A percentile compares a stretch with the other conserved stretches of the same genome.
phyloP scores from a whole-genome alignment of 352 stramenopile species.

The Phytophthora capsici region DNA sequence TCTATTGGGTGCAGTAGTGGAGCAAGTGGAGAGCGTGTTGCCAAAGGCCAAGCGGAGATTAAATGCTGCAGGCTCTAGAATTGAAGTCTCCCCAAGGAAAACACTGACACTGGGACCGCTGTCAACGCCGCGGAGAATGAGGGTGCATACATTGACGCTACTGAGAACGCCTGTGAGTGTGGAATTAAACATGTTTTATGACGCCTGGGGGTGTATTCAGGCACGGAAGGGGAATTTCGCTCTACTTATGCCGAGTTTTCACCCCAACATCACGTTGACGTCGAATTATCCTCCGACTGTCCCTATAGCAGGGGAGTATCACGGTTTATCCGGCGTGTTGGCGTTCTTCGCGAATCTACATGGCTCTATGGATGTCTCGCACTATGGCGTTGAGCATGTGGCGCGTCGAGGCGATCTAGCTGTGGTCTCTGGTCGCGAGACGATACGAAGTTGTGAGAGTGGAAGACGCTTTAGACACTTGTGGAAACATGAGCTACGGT shows the following conservation, averaged over 20 bases:
- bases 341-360: slow-evolving; percentile 80
- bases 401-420: slow-evolving; percentile 74
- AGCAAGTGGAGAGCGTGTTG: slow-evolving; percentile 55
- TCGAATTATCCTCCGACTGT: slow-evolving; percentile 80
- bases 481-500: slow-evolving; percentile 86
- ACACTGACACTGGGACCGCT: slow-evolving; percentile 25
- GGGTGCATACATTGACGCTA: slow-evolving; percentile 53
- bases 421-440: slow-evolving; percentile 82
- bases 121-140: slow-evolving; percentile 25
- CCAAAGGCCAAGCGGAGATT: slow-evolving; percentile 43
- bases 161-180: slow-evolving; percentile 61
- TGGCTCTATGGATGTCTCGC: slow-evolving; percentile 68
- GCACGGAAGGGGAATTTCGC: slow-evolving; percentile 83
- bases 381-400: slow-evolving; percentile 75
- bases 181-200: slow-evolving; percentile 75
- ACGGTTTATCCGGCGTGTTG: slow-evolving; percentile 66
- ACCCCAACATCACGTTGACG: slow-evolving; percentile 79
- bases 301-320: slow-evolving; percentile 73
- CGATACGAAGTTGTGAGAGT: slow-evolving; percentile 69
- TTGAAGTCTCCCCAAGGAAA: slow-evolving; percentile 27
- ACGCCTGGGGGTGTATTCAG: slow-evolving; percentile 76
- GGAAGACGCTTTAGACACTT: slow-evolving; percentile 79
- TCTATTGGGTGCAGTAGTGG: slow-evolving; percentile 64
- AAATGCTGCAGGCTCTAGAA: slow-evolving; percentile 24
- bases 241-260: slow-evolving; percentile 75